Evolutionary conservation across 371 early-diverging fungal species (phyloP), one percentile per base, ranked within the genome.

Genomic region (Umbelopsis sp.): DNA sequence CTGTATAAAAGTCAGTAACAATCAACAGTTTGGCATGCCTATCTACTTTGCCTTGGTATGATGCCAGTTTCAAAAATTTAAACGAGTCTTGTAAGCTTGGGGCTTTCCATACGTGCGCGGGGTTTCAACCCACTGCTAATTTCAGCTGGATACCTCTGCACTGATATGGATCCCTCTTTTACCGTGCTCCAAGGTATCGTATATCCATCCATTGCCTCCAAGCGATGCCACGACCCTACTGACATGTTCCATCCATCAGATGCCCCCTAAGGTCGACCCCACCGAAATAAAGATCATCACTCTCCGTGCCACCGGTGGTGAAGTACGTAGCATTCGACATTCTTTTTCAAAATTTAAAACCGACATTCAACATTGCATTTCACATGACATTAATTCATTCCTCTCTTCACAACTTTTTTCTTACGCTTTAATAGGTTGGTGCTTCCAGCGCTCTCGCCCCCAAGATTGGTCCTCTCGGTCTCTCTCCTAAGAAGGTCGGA

Each of bases 401-500:
- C 12, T 51, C 12, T 41, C 12, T 57, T 32, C 57, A 22, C 22
- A 35, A 57, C 32, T 25, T 57, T 48, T 4, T 18, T 35, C 32
- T 35, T 35, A 18, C 35, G 4, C 8, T 25, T 24, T 6, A 8
- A 35, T 99, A 99, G 89, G 95, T 97, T 79, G 97, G 97, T 85
- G 97, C 99, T 82, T 96, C 98, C 77, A 94, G 96, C 71, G 95
- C 97, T 65, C 93, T 99, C 69, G 99, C 99, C 67, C 99, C 98
- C 82, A 98, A 97, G 91, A 94, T 98, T 73, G 99, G 99, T 93
- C 98, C 98, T 76, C 92, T 99, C 74, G 99, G 99, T 94, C 89
- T 99, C 84, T 92, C 96, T 67, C 98, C 99, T 83, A 99, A 99
- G 91, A 97, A 97, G 90, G 96, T 99, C 74, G 99, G 99, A 87